A percentile compares a stretch with the other conserved stretches of the same genome.
phyloP scores from a whole-genome alignment of 441 rosid species.

The Populus hybrid region DNA sequence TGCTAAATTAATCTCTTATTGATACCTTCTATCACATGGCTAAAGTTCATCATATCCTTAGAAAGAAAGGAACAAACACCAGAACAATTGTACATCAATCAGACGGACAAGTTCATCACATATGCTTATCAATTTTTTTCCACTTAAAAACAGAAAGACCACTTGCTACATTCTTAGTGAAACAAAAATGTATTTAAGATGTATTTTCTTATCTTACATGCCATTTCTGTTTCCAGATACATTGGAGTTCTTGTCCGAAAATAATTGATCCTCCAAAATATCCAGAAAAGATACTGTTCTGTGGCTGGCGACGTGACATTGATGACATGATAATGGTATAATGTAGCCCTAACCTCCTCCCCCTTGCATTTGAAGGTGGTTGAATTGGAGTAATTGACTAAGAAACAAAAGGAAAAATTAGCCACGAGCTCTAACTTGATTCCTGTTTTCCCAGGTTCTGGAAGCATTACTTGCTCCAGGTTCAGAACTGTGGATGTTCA shows the following conservation, averaged over 20 bases:
- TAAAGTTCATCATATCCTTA: neutral
- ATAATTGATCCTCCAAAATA: slow-evolving; percentile 73
- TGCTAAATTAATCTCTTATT: neutral
- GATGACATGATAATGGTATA: slow-evolving; percentile 89
- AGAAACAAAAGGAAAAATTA: neutral
- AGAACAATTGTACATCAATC: neutral
- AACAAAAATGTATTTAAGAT: neutral
- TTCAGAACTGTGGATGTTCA: slow-evolving; percentile 95
- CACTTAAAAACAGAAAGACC: neutral
- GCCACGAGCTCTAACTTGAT: neutral
- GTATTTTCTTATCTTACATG: slow-evolving; percentile 15
- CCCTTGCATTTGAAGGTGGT: neutral
- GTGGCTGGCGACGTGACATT: slow-evolving; percentile 98
- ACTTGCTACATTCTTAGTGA: neutral
- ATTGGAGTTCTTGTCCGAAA: slow-evolving; percentile 51
- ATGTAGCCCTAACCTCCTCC: neutral
- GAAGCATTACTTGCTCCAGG: slow-evolving; percentile 89
- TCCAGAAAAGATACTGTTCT: slow-evolving; percentile 85
- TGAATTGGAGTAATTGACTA: neutral
- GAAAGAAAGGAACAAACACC: neutral
- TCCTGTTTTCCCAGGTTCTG: slow-evolving; percentile 49
- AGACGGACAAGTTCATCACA: neutral
- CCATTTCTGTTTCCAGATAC: slow-evolving; percentile 42
- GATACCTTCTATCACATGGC: neutral
- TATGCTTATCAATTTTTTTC: neutral